Evolutionary conservation across 345 rosid species (phyloP).

Genomic region (Salix caprea): DNA sequence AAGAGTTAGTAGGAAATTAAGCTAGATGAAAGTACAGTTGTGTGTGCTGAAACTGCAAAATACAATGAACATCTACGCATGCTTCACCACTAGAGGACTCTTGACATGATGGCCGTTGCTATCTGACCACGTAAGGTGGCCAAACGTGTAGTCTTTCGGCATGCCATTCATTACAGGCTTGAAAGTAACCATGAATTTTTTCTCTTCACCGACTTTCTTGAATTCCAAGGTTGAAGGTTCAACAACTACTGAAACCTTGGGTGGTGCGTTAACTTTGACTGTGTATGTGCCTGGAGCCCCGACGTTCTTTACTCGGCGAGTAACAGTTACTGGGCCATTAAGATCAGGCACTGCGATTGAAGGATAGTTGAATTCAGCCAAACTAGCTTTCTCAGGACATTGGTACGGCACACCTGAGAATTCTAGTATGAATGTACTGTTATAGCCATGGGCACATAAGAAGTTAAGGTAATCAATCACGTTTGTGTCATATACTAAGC

Average conservation of each 20-base stretch:
- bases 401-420: background rate
- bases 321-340: background rate
- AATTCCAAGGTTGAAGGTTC: slow-evolving; percentile 7
- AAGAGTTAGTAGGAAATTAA: too few relatives aligned
- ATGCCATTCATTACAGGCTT: background rate
- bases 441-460: slow-evolving; percentile 18
- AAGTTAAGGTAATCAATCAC: slow-evolving; percentile 15
- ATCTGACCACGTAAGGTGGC: slow-evolving; percentile 14
- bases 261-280: background rate
- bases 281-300: slow-evolving; percentile 5
- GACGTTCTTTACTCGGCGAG: slow-evolving; percentile 8
- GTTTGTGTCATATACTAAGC: slow-evolving; percentile 27
- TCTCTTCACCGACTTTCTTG: background rate
- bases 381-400: slow-evolving; percentile 21
- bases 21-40: too few relatives aligned
- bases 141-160: background rate
- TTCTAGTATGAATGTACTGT: background rate
- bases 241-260: background rate
- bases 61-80: background rate
- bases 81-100: slow-evolving; percentile 20
- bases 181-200: background rate
- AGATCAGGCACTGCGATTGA: slow-evolving; percentile 34
- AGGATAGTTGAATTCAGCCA: slow-evolving; percentile 46
- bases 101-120: background rate
- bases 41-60: too few relatives aligned